phyloP scores from a whole-genome alignment of 352 stramenopile species.

The Pseudoperonospora humuli region DNA sequence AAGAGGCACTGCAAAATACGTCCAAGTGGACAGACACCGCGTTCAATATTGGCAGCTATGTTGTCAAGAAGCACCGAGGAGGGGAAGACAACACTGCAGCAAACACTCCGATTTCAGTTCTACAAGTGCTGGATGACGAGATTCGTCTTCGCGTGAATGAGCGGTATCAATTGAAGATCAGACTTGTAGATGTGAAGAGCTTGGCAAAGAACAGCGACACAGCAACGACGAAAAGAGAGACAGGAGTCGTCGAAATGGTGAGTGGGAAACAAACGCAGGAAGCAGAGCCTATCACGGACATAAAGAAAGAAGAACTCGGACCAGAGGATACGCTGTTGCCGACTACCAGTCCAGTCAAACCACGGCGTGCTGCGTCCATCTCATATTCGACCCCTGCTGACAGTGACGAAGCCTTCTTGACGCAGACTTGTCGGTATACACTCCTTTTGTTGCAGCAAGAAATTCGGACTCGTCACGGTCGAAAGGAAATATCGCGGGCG shows the following conservation, averaged over 20 bases:
- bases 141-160: conserved; percentile 72
- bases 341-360: conserved; percentile 19
- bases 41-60: conserved; percentile 58
- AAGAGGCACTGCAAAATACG: conserved; percentile 59
- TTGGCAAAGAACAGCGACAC: conserved; percentile 14
- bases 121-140: conserved; percentile 77
- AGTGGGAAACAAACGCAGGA: conserved; percentile 11
- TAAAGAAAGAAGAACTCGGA: conserved; percentile 20
- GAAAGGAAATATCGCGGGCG: conserved; percentile 57
- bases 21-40: conserved; percentile 63
- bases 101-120: conserved; percentile 44
- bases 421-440: conserved; percentile 58
- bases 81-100: conserved; percentile 19
- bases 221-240: conserved; percentile 2
- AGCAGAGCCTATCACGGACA: conserved; percentile 4
- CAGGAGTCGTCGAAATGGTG: background rate
- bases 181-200: conserved; percentile 57
- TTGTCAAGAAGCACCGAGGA: conserved; percentile 38
- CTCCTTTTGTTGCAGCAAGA: conserved; percentile 75
- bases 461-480: conserved; percentile 63
- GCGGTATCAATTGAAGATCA: conserved; percentile 59
- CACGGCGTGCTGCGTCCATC: conserved; percentile 20
- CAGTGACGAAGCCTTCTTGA: conserved; percentile 46
- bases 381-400: conserved; percentile 20
- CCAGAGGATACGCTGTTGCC: conserved; percentile 7